Conservation (phyloP, 805 yeast genomes). For the Wickerhamomyces chaumierensis region DNA sequence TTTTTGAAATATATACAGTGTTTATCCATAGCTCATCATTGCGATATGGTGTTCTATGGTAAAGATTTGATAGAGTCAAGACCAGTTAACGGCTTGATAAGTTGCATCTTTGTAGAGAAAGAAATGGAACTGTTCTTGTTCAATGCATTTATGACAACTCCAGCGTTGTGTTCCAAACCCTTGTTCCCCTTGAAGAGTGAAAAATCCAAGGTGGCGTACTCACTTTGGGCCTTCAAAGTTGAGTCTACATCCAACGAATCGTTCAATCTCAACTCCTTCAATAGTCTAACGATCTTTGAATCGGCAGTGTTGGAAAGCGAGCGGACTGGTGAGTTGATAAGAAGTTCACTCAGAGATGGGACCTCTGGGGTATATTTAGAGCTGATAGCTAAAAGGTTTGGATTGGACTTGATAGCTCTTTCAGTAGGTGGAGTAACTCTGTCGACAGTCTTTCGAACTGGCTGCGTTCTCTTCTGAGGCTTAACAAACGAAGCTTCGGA, state of each 20-base stretch:
- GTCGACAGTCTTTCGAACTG: too few species aligned
- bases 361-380: conserved; percentile 11
- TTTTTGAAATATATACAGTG: too few species aligned
- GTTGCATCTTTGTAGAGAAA: conserved; percentile 13
- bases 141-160: conserved; percentile 15
- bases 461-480: too few species aligned
- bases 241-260: conserved; percentile 9
- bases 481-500: background rate
- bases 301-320: conserved; percentile 13
- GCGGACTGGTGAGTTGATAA: conserved; percentile 5
- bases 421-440: too few species aligned
- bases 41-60: too few species aligned
- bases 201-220: conserved; percentile 3
- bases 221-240: conserved; percentile 11
- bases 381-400: conserved; percentile 11
- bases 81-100: conserved; percentile 19
- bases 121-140: conserved; percentile 15
- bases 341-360: conserved; percentile 8
- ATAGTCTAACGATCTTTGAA: conserved; percentile 15
- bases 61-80: conserved; percentile 17
- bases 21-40: too few species aligned
- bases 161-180: conserved; percentile 15
- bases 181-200: conserved; percentile 9
- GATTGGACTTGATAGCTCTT: conserved; percentile 1
- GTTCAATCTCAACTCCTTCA: conserved; percentile 7